These are phyloP conservation scores for Plasmopara muralis DNA, from an alignment of 352 stramenopile genomes.

Conservation along the genomic window DNA sequence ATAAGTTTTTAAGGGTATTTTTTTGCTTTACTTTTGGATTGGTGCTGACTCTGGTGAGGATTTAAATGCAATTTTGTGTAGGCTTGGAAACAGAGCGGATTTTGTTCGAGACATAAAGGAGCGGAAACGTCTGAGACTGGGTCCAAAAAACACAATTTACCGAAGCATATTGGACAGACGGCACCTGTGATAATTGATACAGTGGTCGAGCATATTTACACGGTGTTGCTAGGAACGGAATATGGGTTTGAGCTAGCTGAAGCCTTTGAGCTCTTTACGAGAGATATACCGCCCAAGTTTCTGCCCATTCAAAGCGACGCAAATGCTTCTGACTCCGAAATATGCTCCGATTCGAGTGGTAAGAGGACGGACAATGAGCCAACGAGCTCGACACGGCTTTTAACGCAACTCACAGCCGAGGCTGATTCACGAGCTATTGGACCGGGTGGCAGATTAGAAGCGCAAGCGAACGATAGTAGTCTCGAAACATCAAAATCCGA, in stretches of 20 bases:
- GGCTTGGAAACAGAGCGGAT: conserved; percentile 73
- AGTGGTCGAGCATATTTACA: conserved; percentile 69
- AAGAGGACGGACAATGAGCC: conserved; percentile 2
- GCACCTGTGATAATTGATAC: conserved; percentile 66
- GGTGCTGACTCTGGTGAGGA: background rate
- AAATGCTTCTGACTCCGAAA: conserved; percentile 8
- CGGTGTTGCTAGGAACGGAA: conserved; percentile 57
- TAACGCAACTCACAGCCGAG: conserved; percentile 18
- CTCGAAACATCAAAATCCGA: conserved; percentile 8
- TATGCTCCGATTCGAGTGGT: background rate
- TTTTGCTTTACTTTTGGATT: too few relatives aligned
- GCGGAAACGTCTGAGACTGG: conserved; percentile 27
- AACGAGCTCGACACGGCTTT: conserved; percentile 13
- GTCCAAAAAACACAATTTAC: conserved; percentile 52
- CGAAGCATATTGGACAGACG: conserved; percentile 43
- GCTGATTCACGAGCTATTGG: conserved; percentile 16
- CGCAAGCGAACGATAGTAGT: conserved; percentile 18
- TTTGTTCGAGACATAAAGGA: conserved; percentile 76
- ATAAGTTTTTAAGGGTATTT: background rate
- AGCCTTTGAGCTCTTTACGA: conserved; percentile 62
- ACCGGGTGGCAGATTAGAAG: conserved; percentile 20
- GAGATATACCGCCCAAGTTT: conserved; percentile 40
- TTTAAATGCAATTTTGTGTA: conserved; percentile 16
- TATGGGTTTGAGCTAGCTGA: conserved; percentile 67
- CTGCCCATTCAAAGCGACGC: conserved; percentile 32